Base-by-base conservation (phyloP, 805 yeast species). In the Candida coquimbonensis region DNA sequence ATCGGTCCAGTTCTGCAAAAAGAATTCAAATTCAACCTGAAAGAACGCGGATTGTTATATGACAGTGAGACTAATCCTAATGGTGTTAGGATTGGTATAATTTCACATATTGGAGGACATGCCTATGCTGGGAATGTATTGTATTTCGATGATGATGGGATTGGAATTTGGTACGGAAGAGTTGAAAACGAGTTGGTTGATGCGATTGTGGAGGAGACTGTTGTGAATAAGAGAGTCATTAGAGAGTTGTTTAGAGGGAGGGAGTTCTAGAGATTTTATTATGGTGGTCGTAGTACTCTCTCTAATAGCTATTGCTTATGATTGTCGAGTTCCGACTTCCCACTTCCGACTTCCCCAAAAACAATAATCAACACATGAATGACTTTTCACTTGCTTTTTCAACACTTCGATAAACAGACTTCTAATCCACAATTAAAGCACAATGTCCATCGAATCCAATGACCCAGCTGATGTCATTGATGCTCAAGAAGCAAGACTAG, bases 91-190 rank as follows among this genome's bases (percentile, higher is more conserved):
- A 67, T 81, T 32, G 89, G 87, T 0, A 56, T 75, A 7, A 68
- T 83, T 0, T 81, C 90, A 12, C 96, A 87, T 60, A 69, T 87
- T 36, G 95, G 96, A 1, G 96, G 96, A 0, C 96, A 87, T 60
- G 86, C 63, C 2, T 87, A 78, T 62, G 96, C 96, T 2, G 96
- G 95, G 0, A 87, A 87, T 56, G 78, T 87, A 13, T 65, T 86
- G 2, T 73, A 75, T 42, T 79, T 80, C 50, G 68, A 69, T 40
- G 61, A 60, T 11, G 59, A 64, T 31, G 74, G 78, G 1, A 19
- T 51, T 4, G 38, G 49, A 12, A 44, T 81, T 3, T 87, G 95
- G 95, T 87, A 86, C 59, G 93, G 95, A 0, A 68, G 87, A 43
- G 88, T 87, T 3, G 64, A 68, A 40, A 88, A 91, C 0, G 66